Evolutionary conservation across 768 basidiomycete species (phyloP), one percentile per base, ranked within the genome.

Genomic region (Suillus americanus): DNA sequence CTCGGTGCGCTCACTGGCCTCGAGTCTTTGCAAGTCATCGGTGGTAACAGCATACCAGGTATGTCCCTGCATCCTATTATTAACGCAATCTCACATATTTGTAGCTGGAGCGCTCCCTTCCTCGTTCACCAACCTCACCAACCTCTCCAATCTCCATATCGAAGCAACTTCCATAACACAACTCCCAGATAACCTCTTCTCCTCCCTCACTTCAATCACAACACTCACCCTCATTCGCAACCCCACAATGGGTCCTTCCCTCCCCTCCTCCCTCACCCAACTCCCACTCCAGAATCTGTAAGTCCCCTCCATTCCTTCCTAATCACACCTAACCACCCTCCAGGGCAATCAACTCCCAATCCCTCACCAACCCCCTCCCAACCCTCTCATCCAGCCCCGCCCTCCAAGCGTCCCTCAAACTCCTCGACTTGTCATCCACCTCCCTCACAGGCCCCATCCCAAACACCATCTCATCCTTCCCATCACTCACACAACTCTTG

Each of bases 31-130:
- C 65, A 73, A 55, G 67, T 85, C 18, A 65, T 80, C 20, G 83
- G 84, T 9, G 79, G 82, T 48, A 75, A 74, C 30, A 73, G 69
- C 40, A 68, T 79, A 37, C 84, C 83, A 60, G 79, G 83, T 82
- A 69, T 60, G 77, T 67, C 25, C 41, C 12, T 35, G 10, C 28
- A 20, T 63, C n/a, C 51, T 35, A 25, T 30, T 30, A 54, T 62
- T n/a, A 30, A 35, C 38, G 5, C 28, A 30, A 53, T 43, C 33
- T 55, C 1, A 33, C 46, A 3, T 13, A 13, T n/a, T 56, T 2
- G 13, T 56, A 83, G 81, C 79, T 63, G 83, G 83, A 23, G 65
- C 75, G 14, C 71, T 85, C 10, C 81, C 83, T 2, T 65, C 68
- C 23, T 72, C 78, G 1, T 80, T 84, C 62, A 67, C 68, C 3